These are phyloP conservation scores for Starmerella khaoyaiensis DNA, from an alignment of 805 yeast species.

Conservation along the genomic window DNA sequence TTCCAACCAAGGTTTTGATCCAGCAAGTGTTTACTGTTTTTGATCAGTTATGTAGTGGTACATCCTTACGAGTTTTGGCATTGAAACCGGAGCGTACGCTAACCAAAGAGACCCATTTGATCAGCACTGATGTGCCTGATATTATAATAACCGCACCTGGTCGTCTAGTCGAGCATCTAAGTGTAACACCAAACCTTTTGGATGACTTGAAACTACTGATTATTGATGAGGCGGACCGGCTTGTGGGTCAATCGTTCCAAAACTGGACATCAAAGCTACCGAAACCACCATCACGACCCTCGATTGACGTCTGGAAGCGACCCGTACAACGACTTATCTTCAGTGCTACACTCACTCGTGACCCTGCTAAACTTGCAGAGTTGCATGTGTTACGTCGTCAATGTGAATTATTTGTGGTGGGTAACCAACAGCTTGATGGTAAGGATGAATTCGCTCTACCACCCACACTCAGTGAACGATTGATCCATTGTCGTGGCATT, in stretches of 20 bases:
- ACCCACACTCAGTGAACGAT: slow-evolving; percentile 26
- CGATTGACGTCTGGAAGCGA: slow-evolving; percentile 21
- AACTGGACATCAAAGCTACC: slow-evolving; percentile 61
- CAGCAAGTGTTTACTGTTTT: slow-evolving; percentile 66
- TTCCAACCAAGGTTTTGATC: slow-evolving; percentile 83
- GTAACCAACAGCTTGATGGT: slow-evolving; percentile 33
- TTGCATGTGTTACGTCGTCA: slow-evolving; percentile 41
- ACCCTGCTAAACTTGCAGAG: slow-evolving; percentile 70
- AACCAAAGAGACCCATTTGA: slow-evolving; percentile 46
- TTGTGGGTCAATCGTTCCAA: slow-evolving; percentile 88
- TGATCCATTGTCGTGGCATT: slow-evolving; percentile 25
- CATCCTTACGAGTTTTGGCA: slow-evolving; percentile 49
- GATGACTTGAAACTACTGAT: slow-evolving; percentile 49
- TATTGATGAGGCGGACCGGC: slow-evolving; percentile 88
- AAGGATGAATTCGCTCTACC: slow-evolving; percentile 30
- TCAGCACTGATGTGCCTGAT: slow-evolving; percentile 29
- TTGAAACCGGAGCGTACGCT: slow-evolving; percentile 44
- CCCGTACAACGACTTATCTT: slow-evolving; percentile 58
- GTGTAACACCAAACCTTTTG: slow-evolving; percentile 39
- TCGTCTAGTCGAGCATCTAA: slow-evolving; percentile 52
- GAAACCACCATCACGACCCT: slow-evolving; percentile 14
- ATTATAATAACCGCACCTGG: slow-evolving; percentile 61
- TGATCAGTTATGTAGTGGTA: slow-evolving; percentile 47
- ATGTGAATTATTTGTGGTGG: slow-evolving; percentile 65
- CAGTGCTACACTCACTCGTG: slow-evolving; percentile 88